Conservation (phyloP, 1,284 basidiomycete genomes). For the Ustilago cynodontis region DNA sequence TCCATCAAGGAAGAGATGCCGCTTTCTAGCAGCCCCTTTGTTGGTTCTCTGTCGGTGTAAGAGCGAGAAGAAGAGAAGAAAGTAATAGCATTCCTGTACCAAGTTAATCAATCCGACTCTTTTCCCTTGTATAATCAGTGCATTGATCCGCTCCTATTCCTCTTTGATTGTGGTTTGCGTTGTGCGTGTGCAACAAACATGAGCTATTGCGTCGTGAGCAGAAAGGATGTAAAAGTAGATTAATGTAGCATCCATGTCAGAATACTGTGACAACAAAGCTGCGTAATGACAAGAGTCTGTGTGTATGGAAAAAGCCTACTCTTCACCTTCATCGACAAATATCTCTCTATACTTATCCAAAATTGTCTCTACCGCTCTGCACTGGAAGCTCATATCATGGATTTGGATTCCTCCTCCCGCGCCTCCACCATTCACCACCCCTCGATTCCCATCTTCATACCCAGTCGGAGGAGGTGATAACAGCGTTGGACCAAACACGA, state of each 20-base stretch:
- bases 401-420: conserved; percentile 51
- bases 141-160: background rate
- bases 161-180: background rate
- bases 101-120: conserved; percentile 14
- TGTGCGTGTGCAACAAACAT: background rate
- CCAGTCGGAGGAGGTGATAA: conserved; percentile 55
- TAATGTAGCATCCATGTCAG: conserved; percentile 3
- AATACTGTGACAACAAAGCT: background rate
- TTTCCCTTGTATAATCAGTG: conserved; percentile 15
- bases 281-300: too few relatives aligned
- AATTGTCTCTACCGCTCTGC: conserved; percentile 67
- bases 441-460: conserved; percentile 5
- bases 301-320: conserved; percentile 7
- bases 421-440: background rate
- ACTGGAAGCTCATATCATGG: conserved; percentile 68
- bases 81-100: conserved; percentile 2
- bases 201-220: too few relatives aligned
- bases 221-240: background rate
- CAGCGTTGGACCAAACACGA: conserved; percentile 96
- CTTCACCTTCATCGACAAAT: conserved; percentile 63
- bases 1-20: conserved; percentile 8
- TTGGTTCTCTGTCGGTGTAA: background rate
- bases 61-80: background rate
- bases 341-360: conserved; percentile 66
- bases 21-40: background rate